A percentile compares a stretch with the other conserved stretches of the same genome.
These are phyloP conservation scores for Zygosaccharomyces kombuchaensis DNA, from an alignment of 805 yeast species.

Conservation along the genomic window DNA sequence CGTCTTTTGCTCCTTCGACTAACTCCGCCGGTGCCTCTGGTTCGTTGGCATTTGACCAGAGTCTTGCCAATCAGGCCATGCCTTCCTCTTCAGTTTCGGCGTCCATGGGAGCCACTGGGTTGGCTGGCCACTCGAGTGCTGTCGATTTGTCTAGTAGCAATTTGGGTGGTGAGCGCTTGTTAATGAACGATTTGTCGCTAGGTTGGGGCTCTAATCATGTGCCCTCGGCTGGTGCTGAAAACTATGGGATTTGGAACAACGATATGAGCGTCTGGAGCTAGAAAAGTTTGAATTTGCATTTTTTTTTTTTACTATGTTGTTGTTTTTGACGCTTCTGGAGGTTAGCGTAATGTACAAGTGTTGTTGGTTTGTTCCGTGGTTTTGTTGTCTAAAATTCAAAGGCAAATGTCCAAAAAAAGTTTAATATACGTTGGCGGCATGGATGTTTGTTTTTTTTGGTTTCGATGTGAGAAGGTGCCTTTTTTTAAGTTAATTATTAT, in stretches of 20 bases:
- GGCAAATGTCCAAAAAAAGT: background rate
- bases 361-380: background rate
- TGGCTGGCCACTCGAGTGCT: constrained; percentile 5
- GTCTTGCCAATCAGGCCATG: background rate
- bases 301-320: constrained; percentile 3
- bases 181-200: constrained; percentile 21
- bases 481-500: background rate
- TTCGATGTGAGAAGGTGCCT: background rate
- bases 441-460: background rate
- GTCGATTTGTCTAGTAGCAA: constrained; percentile 6
- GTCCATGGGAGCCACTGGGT: constrained; percentile 3
- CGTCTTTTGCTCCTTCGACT: constrained; percentile 4
- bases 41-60: constrained; percentile 9
- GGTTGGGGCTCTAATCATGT: constrained; percentile 26
- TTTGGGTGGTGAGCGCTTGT: constrained; percentile 7
- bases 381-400: background rate
- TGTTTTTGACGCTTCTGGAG: background rate
- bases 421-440: background rate
- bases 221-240: constrained; percentile 13
- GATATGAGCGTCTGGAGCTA: constrained; percentile 40
- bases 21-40: constrained; percentile 4
- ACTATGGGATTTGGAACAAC: constrained; percentile 32
- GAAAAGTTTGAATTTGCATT: constrained; percentile 8
- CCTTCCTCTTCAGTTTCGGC: constrained; percentile 8
- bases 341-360: background rate